Conservation (phyloP, 2,329 filamentous ascomycete species). For the Hypoxylon rubiginosum region DNA sequence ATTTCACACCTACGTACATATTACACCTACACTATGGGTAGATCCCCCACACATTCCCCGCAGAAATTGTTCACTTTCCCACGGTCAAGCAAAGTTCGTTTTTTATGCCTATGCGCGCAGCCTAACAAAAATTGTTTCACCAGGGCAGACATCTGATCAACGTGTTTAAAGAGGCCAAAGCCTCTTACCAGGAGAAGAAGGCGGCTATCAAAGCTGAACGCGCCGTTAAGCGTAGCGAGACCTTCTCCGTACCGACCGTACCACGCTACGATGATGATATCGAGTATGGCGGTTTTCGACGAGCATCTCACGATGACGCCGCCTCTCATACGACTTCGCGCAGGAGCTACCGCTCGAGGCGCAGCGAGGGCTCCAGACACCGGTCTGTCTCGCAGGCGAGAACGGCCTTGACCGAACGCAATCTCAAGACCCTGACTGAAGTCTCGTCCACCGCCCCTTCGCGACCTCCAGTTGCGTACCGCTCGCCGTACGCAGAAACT, state of each 20-base stretch:
- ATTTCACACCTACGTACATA: not conserved
- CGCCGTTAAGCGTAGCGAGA: conserved; percentile 71
- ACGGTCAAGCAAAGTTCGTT: conserved; percentile 1
- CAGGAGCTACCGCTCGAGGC: conserved; percentile 57
- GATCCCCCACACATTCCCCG: conserved; percentile 24
- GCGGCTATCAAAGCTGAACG: conserved; percentile 80
- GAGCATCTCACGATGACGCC: conserved; percentile 52
- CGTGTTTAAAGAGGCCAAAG: conserved; percentile 92
- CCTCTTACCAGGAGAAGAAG: conserved; percentile 89
- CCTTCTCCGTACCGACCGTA: conserved; percentile 58
- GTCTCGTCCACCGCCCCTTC: conserved; percentile 65
- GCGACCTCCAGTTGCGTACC: conserved; percentile 55
- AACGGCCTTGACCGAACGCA: conserved; percentile 64
- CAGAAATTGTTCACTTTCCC: conserved; percentile 24
- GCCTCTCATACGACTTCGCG: conserved; percentile 58
- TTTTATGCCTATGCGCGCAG: not conserved
- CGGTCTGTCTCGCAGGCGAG: conserved; percentile 52
- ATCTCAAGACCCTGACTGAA: conserved; percentile 67
- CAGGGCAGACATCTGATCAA: conserved; percentile 91
- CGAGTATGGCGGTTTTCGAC: conserved; percentile 47
- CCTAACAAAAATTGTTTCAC: conserved; percentile 26
- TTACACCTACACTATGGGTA: conserved; percentile 14
- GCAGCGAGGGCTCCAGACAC: conserved; percentile 52
- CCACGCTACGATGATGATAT: conserved; percentile 50
- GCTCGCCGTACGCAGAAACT: conserved; percentile 60